Evolutionary conservation across 2,329 filamentous ascomycete species (phyloP).

Genomic region (Mycosphaerella sp.): DNA sequence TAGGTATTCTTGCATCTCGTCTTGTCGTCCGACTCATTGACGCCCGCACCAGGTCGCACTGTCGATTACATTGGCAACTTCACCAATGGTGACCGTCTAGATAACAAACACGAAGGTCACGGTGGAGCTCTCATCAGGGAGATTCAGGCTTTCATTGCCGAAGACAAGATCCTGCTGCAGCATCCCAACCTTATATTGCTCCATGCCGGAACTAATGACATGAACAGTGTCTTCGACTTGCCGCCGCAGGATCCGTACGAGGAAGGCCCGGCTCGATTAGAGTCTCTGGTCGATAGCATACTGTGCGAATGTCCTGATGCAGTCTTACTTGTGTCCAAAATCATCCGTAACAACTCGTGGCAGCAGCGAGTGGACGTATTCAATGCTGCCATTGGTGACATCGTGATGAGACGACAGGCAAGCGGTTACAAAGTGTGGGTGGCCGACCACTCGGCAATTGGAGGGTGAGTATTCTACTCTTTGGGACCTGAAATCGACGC

Average conservation of each 20-base stretch:
- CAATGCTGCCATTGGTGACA: constrained; percentile 26
- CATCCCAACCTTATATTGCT: constrained; percentile 34
- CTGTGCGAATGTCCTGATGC: constrained; percentile 30
- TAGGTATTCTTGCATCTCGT: background rate
- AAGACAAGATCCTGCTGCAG: constrained; percentile 10
- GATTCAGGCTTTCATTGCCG: constrained; percentile 5
- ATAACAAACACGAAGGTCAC: constrained; percentile 16
- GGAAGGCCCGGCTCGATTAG: constrained; percentile 33
- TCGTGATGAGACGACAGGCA: constrained; percentile 21
- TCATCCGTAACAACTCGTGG: constrained; percentile 27
- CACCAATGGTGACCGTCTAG: constrained; percentile 12
- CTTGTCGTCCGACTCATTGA: background rate
- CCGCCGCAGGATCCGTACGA: constrained; percentile 21
- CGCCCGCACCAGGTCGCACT: background rate
- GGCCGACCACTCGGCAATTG: constrained; percentile 23
- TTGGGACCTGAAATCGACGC: no score
- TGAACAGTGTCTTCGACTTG: constrained; percentile 15
- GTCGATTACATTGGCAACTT: constrained; percentile 14
- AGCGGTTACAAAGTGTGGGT: constrained; percentile 27
- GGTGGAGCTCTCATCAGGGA: constrained; percentile 11
- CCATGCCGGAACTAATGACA: constrained; percentile 35
- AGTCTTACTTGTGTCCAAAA: constrained; percentile 36
- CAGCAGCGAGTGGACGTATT: constrained; percentile 21
- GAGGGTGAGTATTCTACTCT: constrained; percentile 2
- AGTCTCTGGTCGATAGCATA: constrained; percentile 32